Percentiles rank a stretch among this genome's conserved stretches.
These are phyloP conservation scores for Mycena kentingensis DNA, from an alignment of 768 basidiomycete genomes.

Conservation along the genomic window DNA sequence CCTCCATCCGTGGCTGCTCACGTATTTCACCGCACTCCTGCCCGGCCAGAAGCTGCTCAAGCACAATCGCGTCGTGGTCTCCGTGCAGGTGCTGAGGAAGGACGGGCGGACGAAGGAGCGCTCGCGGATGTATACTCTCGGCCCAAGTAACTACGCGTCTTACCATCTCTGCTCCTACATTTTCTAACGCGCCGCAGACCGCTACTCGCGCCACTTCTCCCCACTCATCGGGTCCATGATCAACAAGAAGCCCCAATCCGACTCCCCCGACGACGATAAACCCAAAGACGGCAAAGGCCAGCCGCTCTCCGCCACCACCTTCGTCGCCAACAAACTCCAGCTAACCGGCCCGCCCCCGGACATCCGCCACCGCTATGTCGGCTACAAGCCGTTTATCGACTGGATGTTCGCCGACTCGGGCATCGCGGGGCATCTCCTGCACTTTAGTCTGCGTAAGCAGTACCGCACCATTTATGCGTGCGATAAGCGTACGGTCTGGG, in stretches of 20 bases:
- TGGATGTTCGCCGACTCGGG: constrained; percentile 43
- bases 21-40: constrained; percentile 29
- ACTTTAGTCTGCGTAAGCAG: constrained; percentile 42
- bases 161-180: not conserved
- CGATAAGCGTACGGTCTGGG: constrained; percentile 38
- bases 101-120: constrained; percentile 27
- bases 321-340: constrained; percentile 47
- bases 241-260: constrained; percentile 22
- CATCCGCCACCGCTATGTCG: constrained; percentile 39
- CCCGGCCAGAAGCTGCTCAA: constrained; percentile 30
- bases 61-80: constrained; percentile 29
- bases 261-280: constrained; percentile 17
- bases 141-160: constrained; percentile 38
- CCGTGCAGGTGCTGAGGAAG: constrained; percentile 35
- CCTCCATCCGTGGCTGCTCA: constrained; percentile 27
- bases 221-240: constrained; percentile 43
- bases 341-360: constrained; percentile 46
- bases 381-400: constrained; percentile 42
- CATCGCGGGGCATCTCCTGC: constrained; percentile 38
- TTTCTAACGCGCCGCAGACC: constrained; percentile 25
- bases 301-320: constrained; percentile 32
- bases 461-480: constrained; percentile 43
- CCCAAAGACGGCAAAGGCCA: constrained; percentile 16
- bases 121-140: constrained; percentile 40
- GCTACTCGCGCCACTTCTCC: constrained; percentile 41